Base-by-base conservation (phyloP, 768 basidiomycete species). In the Sarcodon aspratus region DNA sequence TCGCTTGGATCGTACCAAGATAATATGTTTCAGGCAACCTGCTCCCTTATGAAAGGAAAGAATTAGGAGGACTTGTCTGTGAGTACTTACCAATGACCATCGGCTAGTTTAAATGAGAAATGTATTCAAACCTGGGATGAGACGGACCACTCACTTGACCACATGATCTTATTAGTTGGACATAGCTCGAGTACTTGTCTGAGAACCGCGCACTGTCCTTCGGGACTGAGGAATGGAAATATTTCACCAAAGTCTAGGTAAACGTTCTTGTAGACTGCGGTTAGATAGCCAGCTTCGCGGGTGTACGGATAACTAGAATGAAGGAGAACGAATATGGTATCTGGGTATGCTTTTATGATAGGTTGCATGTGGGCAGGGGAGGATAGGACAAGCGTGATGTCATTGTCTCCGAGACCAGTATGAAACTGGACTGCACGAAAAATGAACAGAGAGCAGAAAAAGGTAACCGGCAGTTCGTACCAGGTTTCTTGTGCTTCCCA, bases 191-290 rank as follows among this genome's bases (percentile, higher is more conserved):
- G 64, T 17, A 85, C 65, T 58, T 88, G 78, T 21, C 69, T 71
- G 31, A 88, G 61, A 43, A 80, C 70, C 0, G 62, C 57, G 9
- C 74, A 67, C 60, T 88, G 86, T 3, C 85, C 87, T 6, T 73
- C 69, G 0, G 65, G 67, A 0, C 81, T 82, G 37, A 89, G 65
- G 48, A 76, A 66, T 0, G 85, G 85, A 52, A 86, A 89, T 15
- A 87, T 67, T 73, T 85, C 82, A 36, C 87, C 86, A 59, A 89
- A 84, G 61, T 90, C 87, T 42, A 88, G 66, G 56, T 74, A 88
- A 9, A 87, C 85, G 53, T 89, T 89, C 45, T 67, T 58, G 54
- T 87, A 87, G 9, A 82, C 75, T 0, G 84, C 68, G 0, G 83
- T 70, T 45, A 90, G 71, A 61, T 89, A 90, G 6, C 82, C 85